phyloP scores from a whole-genome alignment of 78 protist species.

The Corallochytrium limacisporum region DNA sequence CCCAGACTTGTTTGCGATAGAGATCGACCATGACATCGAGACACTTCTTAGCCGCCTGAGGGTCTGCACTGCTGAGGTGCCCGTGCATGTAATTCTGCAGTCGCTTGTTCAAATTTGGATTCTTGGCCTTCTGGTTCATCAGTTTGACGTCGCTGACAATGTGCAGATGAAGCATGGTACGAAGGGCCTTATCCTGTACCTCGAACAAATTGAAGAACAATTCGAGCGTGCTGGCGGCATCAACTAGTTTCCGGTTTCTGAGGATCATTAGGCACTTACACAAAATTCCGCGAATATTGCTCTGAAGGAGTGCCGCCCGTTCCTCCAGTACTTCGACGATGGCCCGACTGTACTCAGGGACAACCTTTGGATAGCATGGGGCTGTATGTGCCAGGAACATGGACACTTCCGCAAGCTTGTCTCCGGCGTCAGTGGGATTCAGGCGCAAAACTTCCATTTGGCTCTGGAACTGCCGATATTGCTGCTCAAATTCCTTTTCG shows the following conservation, averaged over 20 bases:
- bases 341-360: background rate
- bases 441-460: conserved; percentile 35
- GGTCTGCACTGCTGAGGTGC: conserved; percentile 43
- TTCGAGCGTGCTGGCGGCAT: conserved; percentile 15
- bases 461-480: conserved; percentile 44
- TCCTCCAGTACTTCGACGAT: conserved; percentile 30
- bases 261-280: conserved; percentile 46
- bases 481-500: conserved; percentile 62
- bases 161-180: conserved; percentile 28
- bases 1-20: conserved; percentile 38
- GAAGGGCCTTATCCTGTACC: conserved; percentile 52
- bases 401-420: conserved; percentile 33
- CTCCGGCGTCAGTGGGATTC: conserved; percentile 29
- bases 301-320: conserved; percentile 25
- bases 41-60: conserved; percentile 42
- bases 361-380: background rate
- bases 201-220: conserved; percentile 75
- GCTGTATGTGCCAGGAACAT: conserved; percentile 24
- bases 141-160: conserved; percentile 56
- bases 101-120: conserved; percentile 43
- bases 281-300: conserved; percentile 30
- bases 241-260: conserved; percentile 31
- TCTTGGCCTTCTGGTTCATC: conserved; percentile 42
- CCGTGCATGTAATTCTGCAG: conserved; percentile 63
- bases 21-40: conserved; percentile 69